Evolutionary conservation across 2,329 filamentous ascomycete genomes (phyloP).

Genomic region (Fusarium buxicola): DNA sequence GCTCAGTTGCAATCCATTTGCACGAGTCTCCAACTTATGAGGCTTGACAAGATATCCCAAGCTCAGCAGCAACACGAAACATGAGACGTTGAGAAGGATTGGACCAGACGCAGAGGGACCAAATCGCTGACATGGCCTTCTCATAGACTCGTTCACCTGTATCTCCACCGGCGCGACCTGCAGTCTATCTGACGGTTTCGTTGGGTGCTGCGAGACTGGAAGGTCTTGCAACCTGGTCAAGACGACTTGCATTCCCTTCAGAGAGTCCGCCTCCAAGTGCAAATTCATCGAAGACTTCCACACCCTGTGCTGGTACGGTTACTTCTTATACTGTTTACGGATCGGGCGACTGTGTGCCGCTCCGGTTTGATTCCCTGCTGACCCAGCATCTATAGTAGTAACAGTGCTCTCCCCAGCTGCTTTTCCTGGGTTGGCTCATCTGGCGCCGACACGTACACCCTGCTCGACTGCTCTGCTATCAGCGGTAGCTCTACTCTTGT

Average conservation of each 20-base stretch:
- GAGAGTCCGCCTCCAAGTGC: slow-evolving; percentile 41
- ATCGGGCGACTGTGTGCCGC: background rate
- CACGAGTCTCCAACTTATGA: background rate
- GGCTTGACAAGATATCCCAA: background rate
- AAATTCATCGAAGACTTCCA: slow-evolving; percentile 46
- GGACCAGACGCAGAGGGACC: background rate
- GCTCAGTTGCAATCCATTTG: background rate
- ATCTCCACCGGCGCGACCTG: slow-evolving; percentile 44
- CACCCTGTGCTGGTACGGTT: slow-evolving; percentile 52
- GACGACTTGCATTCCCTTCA: slow-evolving; percentile 50
- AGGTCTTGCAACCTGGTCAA: slow-evolving; percentile 47
- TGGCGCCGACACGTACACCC: slow-evolving; percentile 34
- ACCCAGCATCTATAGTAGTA: slow-evolving; percentile 29
- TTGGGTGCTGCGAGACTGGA: slow-evolving; percentile 50
- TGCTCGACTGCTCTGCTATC: slow-evolving; percentile 45
- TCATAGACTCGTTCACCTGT: slow-evolving; percentile 47
- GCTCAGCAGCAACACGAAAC: background rate
- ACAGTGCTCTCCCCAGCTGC: slow-evolving; percentile 35
- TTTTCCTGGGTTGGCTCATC: slow-evolving; percentile 48
- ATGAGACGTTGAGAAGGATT: background rate
- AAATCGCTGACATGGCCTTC: slow-evolving; percentile 2
- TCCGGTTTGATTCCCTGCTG: slow-evolving; percentile 1
- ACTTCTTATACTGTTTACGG: background rate
- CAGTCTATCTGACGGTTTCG: slow-evolving; percentile 39
- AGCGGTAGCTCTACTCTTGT: slow-evolving; percentile 45